phyloP scores from a whole-genome alignment of 2,329 filamentous ascomycete species.

The Daldinia sp. region DNA sequence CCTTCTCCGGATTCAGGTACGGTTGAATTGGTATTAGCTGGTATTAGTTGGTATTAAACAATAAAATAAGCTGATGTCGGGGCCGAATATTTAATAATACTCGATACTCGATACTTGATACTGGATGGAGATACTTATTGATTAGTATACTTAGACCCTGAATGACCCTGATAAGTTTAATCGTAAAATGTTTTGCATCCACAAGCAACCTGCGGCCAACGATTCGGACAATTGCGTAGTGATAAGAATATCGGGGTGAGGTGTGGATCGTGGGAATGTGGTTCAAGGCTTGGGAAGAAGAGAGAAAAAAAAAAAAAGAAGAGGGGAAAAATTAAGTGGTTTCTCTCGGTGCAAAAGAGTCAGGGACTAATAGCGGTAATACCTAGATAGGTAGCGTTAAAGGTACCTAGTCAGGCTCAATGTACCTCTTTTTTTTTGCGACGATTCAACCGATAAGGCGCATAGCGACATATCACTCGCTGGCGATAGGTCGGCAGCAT shows the following conservation, averaged over 20 bases:
- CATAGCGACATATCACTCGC: conserved; percentile 47
- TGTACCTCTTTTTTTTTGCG: not conserved
- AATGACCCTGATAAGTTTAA: conserved; percentile 10
- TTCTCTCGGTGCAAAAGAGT: conserved; percentile 28
- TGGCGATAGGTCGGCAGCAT: conserved; percentile 50
- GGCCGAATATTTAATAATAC: conserved; percentile 18
- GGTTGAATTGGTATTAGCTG: conserved; percentile 24
- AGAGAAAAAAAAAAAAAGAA: conserved; percentile 4
- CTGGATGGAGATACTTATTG: not conserved
- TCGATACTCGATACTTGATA: not conserved
- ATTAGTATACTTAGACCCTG: not conserved
- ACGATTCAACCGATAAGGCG: conserved; percentile 40
- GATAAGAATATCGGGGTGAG: conserved; percentile 17
- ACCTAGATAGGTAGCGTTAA: not conserved
- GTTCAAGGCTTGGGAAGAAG: conserved; percentile 14
- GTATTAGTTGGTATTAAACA: conserved; percentile 10
- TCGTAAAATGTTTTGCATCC: conserved; percentile 1
- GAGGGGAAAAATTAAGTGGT: conserved; percentile 4
- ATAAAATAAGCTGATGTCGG: conserved; percentile 38
- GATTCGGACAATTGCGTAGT: conserved; percentile 11
- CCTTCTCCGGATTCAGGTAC: conserved; percentile 15
- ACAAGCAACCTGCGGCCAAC: conserved; percentile 3
- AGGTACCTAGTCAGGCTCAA: not conserved
- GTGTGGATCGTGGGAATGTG: conserved; percentile 29
- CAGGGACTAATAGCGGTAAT: conserved; percentile 7